Evolutionary conservation across 768 basidiomycete genomes (phyloP), one percentile per base, ranked within the genome.

Genomic region (Lactarius vividus): DNA sequence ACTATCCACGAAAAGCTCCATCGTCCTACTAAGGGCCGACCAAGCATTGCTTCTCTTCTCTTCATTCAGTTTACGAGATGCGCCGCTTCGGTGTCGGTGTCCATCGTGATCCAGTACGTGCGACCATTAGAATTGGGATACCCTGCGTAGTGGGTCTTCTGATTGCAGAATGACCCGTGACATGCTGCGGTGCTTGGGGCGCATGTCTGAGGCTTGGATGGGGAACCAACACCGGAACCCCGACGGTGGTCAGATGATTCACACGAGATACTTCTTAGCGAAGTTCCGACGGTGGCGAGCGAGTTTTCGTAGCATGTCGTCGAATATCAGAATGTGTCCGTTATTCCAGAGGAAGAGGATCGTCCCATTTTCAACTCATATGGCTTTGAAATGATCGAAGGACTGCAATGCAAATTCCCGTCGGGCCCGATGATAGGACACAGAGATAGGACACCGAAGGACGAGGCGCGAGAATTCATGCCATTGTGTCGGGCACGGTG

Each of bases 351-450:
- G 9, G 42, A 46, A 55, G 44, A 7, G 55, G 37, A 37, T 20
- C 37, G 35, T 11, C 35, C 28, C 28, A 15, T 52, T 15, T 39
- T 49, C n/a, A 7, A 42, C 29, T 40, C 29, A 40, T 16, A 28
- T 64, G 49, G n/a, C 28, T 28, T 33, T 20, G n/a, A 18, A 16
- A 37, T n/a, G 63, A 54, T 35, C 52, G 23, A 16, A 31, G 20
- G 18, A 20, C 35, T 23, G 29, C 37, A 49, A 53, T 23, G 35
- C 33, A 55, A 26, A 42, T 35, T 40, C 29, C 40, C n/a, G 28
- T 31, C 15, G 31, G 29, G 16, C 49, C 49, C 57, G 63, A 59
- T 54, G 57, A 64, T 53, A 64, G 57, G 63, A 64, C 35, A 13
- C 6, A 39, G n/a, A n/a, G 57, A 64, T 53, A 64, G 57, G 63